Conservation (phyloP, 768 basidiomycete genomes). For the Podaxis carcinomalis region DNA sequence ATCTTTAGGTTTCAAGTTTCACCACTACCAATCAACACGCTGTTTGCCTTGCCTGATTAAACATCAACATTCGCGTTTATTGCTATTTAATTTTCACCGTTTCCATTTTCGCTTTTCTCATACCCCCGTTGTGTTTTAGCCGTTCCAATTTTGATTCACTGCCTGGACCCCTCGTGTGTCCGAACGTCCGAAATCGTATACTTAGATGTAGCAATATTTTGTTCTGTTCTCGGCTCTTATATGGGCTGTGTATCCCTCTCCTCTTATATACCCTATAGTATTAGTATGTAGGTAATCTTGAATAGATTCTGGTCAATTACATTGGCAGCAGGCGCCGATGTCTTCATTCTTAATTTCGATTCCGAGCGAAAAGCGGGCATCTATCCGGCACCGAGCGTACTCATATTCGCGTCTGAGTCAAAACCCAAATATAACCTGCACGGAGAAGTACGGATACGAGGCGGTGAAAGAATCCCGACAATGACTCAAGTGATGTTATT, state of each 20-base stretch:
- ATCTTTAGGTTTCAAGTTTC: not conserved
- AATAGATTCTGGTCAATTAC: not conserved
- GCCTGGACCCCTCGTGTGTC: not conserved
- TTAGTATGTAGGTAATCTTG: not conserved
- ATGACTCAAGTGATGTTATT: not conserved
- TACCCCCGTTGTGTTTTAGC: not conserved
- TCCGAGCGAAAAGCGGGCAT: not conserved
- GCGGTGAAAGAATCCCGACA: not conserved
- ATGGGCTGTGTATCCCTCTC: conserved; percentile 2
- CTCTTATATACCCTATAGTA: conserved; percentile 4
- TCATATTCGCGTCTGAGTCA: not conserved
- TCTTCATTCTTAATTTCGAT: not conserved
- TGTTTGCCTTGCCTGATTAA: not conserved
- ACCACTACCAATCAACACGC: not conserved
- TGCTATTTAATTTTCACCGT: conserved; percentile 5
- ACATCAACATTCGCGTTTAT: conserved; percentile 2
- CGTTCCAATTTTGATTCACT: not conserved
- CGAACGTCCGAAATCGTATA: not conserved
- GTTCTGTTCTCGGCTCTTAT: not conserved
- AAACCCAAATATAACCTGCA: not conserved
- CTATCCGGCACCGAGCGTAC: not conserved
- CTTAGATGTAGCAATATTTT: conserved; percentile 8
- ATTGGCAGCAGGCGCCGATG: conserved; percentile 6
- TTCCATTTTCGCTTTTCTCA: not conserved
- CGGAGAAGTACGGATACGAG: not conserved